Evolutionary conservation across 441 rosid genomes (phyloP).

Genomic region (Sinapis alba): DNA sequence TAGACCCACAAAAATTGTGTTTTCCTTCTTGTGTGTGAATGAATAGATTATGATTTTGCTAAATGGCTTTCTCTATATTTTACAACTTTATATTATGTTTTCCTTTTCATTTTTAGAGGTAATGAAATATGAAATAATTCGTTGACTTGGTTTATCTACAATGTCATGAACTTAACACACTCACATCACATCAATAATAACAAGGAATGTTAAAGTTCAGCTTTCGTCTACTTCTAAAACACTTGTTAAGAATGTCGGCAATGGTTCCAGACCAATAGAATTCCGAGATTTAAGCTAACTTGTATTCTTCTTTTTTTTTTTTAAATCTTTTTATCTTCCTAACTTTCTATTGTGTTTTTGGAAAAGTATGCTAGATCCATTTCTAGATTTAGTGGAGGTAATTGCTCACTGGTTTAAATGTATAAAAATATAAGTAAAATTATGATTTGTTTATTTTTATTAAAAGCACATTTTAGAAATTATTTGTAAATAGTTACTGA

Average conservation of each 20-base stretch:
- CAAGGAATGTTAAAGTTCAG: not conserved
- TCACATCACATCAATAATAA: not conserved
- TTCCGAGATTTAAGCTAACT: not conserved
- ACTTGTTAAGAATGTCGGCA: not conserved
- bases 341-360: not conserved
- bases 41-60: not conserved
- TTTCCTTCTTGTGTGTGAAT: not conserved
- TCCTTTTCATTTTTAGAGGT: not conserved
- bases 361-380: not conserved
- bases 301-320: not conserved
- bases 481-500: not conserved
- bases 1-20: not conserved
- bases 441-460: not conserved
- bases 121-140: not conserved
- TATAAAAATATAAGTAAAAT: not conserved
- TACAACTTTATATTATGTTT: not conserved
- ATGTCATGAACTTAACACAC: not conserved
- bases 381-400: not conserved
- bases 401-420: not conserved
- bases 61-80: not conserved
- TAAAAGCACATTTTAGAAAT: not conserved
- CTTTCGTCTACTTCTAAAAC: not conserved
- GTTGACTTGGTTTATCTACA: not conserved
- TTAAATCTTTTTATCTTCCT: not conserved
- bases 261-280: not conserved